Evolutionary conservation across 1,284 basidiomycete genomes (phyloP).

Genomic region (Wallemia ichthyophaga): DNA sequence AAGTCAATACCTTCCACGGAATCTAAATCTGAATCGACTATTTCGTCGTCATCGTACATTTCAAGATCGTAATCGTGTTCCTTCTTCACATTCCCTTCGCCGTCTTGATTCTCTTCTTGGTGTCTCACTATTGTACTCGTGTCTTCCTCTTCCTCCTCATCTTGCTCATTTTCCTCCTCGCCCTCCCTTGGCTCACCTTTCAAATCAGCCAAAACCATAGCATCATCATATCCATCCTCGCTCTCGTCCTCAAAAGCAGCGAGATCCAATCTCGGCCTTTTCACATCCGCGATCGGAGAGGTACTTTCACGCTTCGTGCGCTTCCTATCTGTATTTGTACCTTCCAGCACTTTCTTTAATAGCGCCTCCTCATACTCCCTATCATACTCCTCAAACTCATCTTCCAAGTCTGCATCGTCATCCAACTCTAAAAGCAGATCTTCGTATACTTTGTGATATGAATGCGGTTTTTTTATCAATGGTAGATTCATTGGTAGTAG

Average conservation of each 20-base stretch:
- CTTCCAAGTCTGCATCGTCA: not conserved
- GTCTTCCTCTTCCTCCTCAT: not conserved
- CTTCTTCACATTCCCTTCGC: not conserved
- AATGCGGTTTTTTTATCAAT: not conserved
- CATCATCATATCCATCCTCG: not conserved
- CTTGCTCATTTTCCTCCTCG: not conserved
- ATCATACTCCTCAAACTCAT: not conserved
- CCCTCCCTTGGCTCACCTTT: not conserved
- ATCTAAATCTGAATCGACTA: not conserved
- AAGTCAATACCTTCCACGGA: not conserved
- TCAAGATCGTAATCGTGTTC: not conserved
- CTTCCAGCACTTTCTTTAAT: not conserved
- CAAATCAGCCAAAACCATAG: not conserved
- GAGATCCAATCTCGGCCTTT: not conserved
- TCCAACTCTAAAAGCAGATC: not conserved
- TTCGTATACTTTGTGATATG: not conserved
- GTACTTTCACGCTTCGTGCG: not conserved
- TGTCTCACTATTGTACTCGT: too few species aligned
- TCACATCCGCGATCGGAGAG: not conserved
- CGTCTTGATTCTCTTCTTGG: not conserved
- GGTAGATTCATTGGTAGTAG: not conserved
- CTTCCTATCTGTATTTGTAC: not conserved
- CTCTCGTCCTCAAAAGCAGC: not conserved
- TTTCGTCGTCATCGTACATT: not conserved
- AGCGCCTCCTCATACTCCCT: not conserved